A percentile compares a stretch with the other conserved stretches of the same genome.
Conservation (phyloP, 164 flowering plant genomes). For the Magnolia sinica region DNA sequence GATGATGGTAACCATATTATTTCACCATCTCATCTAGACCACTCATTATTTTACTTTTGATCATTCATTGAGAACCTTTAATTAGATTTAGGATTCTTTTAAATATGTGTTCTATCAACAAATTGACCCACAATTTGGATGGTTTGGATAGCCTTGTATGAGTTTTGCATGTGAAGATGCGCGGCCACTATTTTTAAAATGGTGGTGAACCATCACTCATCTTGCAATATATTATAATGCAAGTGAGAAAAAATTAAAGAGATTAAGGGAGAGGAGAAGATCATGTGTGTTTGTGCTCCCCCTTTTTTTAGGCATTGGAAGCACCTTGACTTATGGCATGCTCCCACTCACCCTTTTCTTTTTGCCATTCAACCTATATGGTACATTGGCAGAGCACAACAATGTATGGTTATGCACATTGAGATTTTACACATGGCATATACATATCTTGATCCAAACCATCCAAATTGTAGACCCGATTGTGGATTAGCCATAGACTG, state of each 20-base stretch:
- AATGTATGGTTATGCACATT: background rate
- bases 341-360: conserved; percentile 6
- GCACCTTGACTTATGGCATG: conserved; percentile 29
- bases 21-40: too few species aligned
- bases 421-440: background rate
- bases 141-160: too few species aligned
- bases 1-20: too few species aligned
- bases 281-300: conserved; percentile 37
- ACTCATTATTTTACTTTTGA: too few species aligned
- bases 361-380: conserved; percentile 23
- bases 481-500: background rate
- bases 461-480: background rate
- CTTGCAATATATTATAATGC: background rate
- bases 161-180: background rate
- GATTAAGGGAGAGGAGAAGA: conserved; percentile 5
- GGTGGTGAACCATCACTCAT: background rate
- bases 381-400: conserved; percentile 2
- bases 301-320: conserved; percentile 31
- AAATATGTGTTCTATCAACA: too few species aligned
- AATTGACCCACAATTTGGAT: too few species aligned
- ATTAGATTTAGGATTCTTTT: too few species aligned
- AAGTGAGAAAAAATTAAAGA: conserved; percentile 6
- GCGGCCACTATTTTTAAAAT: background rate
- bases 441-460: background rate
- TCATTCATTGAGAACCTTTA: too few species aligned